Base-by-base conservation (phyloP, 176 grass and related monocot species). In the Oryza rufipogon region DNA sequence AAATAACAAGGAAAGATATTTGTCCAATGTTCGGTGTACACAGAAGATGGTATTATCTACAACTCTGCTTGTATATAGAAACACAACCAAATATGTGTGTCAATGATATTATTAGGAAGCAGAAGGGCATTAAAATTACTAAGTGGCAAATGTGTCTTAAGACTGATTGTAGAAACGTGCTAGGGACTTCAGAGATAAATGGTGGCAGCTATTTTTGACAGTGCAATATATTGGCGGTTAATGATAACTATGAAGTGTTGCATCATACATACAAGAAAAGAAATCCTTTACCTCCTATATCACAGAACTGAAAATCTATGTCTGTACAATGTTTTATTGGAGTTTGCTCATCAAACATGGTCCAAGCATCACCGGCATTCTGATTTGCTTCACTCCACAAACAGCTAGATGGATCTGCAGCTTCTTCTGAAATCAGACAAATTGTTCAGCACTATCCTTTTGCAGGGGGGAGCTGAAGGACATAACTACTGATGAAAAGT, bases 311-410 rank as follows among this genome's bases (percentile, higher is more conserved):
- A 46, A 90, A 81, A 42, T 87, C 83, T 1, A 91, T 67, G 73
- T 99, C 91, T 87, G 96, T 54, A 86, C 93, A 99, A 82, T 96
- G 89, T 84, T 94, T 99, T n/a, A 91, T 94, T 7, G 96, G 96
- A 69, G 96, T 99, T 84, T 96, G 93, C 66, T 96, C 93, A 42
- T 99, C 89, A 4, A 96, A 82, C 47, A 94, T 83, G 86, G 72
- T 80, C 80, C 89, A 96, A 67, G 84, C 72, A 86, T 81, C 80
- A 86, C 79, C 84, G 79, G 76, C 70, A 84, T 78, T 81, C 49
- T 76, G 63, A 87, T 71, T 89, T 68, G 83, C 26, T 61, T 91
- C 91, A 66, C 61, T 91, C 90, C 92, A 97, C 67, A 93, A 76
- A 64, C 81, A 87, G 80, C 75, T 81, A 90, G 86, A 80, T 15